Base-by-base conservation (phyloP, 1,284 basidiomycete genomes). In the Microbotryum saponariae region DNA sequence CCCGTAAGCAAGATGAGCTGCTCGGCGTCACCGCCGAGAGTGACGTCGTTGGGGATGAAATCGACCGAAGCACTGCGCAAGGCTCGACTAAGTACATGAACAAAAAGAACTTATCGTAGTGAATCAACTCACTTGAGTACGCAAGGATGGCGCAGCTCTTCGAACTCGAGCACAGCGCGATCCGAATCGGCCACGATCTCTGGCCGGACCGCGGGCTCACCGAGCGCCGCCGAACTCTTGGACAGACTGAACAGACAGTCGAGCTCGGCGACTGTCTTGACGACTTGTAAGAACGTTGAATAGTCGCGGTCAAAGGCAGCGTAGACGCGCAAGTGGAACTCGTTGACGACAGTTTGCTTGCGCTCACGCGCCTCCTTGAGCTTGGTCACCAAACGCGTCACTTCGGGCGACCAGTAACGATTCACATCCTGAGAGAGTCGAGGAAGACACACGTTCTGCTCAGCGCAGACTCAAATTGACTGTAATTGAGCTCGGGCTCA, bases 31-130 rank as follows among this genome's bases (percentile, higher is more conserved):
- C 84, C 68, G 7, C 96, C 96, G 25, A 99, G 80, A 70, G 85
- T 85, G 51, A 99, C 84, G 74, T 96, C 82, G 74, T 98, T 99
- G 3, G 96, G 88, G 70, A 99, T 97, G 74, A 99, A 99, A 66
- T 83, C 84, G 14, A 82, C 79, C 33, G 63, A 49, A 1, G 63
- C 55, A 55, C 61, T 73, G 69, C 21, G 47, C 63, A 51, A 64
- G 62, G 29, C 21, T 70, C 83, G 83, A 59, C 86, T 61, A 82
- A 73, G 67, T 81, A 84, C 72, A 93, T 77, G 9, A 87, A 86
- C 1, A 37, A 21, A 21, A 5, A 31, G 8, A 8, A 31, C 31
- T 2, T 25, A 20, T 9, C 2, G 46, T 6, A 2, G 18, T 1
- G 8, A 20, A 16, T 21, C 14, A 27, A 64, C 61, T 50, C 61